Evolutionary conservation across 1,284 basidiomycete species (phyloP).

Genomic region (Moesziomyces antarcticus): DNA sequence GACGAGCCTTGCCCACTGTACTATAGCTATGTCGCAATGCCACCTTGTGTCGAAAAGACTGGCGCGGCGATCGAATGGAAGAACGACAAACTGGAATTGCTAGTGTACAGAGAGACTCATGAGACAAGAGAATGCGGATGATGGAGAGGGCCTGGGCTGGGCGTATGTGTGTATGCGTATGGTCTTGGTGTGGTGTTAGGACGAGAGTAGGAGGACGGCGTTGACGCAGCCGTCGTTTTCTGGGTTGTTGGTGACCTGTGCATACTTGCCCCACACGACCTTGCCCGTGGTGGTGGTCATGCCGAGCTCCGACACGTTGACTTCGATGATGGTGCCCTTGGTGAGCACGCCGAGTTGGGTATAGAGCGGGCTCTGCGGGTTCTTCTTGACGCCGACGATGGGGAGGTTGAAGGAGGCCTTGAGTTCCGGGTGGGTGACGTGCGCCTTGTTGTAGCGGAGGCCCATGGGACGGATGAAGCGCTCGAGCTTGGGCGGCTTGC

Average conservation of each 20-base stretch:
- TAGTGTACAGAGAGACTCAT: slow-evolving; percentile 31
- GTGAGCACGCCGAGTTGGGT: slow-evolving; percentile 89
- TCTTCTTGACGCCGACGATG: slow-evolving; percentile 98
- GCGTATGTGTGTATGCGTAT: neutral
- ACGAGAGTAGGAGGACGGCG: slow-evolving; percentile 60
- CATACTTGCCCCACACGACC: slow-evolving; percentile 82
- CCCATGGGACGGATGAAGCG: slow-evolving; percentile 98
- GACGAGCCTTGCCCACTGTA: neutral
- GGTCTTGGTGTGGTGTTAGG: slow-evolving; percentile 8
- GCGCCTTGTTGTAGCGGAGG: slow-evolving; percentile 95
- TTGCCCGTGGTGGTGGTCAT: slow-evolving; percentile 99
- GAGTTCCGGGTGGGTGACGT: slow-evolving; percentile 97
- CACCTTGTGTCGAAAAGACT: too few relatives aligned
- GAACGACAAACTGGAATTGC: slow-evolving; percentile 19
- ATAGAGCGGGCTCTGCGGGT: slow-evolving; percentile 98
- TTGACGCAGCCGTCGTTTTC: slow-evolving; percentile 66
- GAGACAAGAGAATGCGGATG: slow-evolving; percentile 1
- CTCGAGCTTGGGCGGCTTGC: slow-evolving; percentile 99
- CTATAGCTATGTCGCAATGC: neutral
- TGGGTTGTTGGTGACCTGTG: slow-evolving; percentile 78
- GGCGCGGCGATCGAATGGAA: neutral
- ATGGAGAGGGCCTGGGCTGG: slow-evolving; percentile 1
- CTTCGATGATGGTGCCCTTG: slow-evolving; percentile 97
- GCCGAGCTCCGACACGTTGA: slow-evolving; percentile 80
- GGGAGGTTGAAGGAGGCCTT: slow-evolving; percentile 99